Percentiles rank a stretch among this genome's conserved stretches.
phyloP scores from a whole-genome alignment of 257 asterid genomes.

The Voacanga thouarsii region DNA sequence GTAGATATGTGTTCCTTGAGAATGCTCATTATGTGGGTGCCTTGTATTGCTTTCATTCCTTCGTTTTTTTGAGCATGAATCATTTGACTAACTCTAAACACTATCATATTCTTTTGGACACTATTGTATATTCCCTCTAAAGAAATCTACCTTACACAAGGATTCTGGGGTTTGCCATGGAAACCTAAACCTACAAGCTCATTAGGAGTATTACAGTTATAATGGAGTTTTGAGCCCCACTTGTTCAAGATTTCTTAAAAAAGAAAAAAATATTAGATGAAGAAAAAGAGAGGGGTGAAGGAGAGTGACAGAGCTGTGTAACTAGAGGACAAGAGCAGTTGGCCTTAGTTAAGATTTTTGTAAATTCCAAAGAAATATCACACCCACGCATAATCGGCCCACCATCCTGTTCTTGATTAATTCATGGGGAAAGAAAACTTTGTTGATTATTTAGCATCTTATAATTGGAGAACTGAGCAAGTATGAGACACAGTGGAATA shows the following conservation, averaged over 20 bases:
- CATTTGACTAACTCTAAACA: not conserved
- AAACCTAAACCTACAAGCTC: not conserved
- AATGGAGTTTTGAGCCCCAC: not conserved
- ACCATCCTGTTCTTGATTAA: no score
- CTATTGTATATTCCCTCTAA: not conserved
- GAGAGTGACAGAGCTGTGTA: not conserved
- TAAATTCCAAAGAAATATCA: not conserved
- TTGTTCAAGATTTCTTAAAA: no score
- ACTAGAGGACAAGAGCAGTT: not conserved
- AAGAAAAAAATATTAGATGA: not conserved
- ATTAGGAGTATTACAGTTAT: not conserved
- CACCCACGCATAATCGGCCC: not conserved
- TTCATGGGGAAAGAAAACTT: no score
- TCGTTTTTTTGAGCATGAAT: not conserved
- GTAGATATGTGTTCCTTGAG: not conserved
- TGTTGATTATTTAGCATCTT: no score
- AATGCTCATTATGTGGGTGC: not conserved
- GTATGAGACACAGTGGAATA: not conserved
- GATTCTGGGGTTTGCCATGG: not conserved
- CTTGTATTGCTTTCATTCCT: not conserved
- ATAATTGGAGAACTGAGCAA: not conserved
- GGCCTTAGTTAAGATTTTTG: no score
- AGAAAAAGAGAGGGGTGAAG: not conserved
- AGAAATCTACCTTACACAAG: not conserved
- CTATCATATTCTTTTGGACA: no score